Evolutionary conservation across 2,329 filamentous ascomycete genomes (phyloP).

Genomic region (Metarhizium robertsii): DNA sequence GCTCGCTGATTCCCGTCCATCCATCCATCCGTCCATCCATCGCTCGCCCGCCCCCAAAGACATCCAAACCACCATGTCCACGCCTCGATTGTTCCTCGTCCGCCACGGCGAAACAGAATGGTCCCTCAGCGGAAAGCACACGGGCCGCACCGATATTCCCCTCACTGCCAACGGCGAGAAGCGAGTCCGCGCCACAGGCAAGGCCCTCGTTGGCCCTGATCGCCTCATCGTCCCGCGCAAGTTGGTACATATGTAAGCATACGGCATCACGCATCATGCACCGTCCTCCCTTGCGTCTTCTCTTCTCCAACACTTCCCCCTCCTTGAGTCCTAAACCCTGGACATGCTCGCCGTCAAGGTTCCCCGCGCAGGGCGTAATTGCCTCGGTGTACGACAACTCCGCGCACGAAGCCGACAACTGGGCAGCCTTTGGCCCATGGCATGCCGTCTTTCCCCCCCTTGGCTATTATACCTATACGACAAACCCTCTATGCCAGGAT

Average conservation of each 20-base stretch:
- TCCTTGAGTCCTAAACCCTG: background rate
- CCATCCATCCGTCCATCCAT: background rate
- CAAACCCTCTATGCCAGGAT: background rate
- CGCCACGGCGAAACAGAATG: slow-evolving; percentile 95
- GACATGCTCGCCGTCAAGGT: background rate
- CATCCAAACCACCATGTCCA: slow-evolving; percentile 20
- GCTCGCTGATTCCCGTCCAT: background rate
- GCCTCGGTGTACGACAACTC: background rate
- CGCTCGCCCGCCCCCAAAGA: background rate
- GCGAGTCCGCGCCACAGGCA: slow-evolving; percentile 65
- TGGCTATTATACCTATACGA: background rate
- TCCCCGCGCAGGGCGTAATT: background rate
- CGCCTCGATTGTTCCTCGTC: slow-evolving; percentile 70
- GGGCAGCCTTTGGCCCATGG: background rate
- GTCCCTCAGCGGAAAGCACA: slow-evolving; percentile 81
- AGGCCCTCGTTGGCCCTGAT: slow-evolving; percentile 75
- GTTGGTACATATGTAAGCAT: slow-evolving; percentile 67
- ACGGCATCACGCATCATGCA: background rate
- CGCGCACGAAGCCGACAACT: too few species aligned
- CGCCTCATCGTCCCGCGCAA: slow-evolving; percentile 76
- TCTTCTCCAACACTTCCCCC: background rate
- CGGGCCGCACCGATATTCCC: slow-evolving; percentile 76
- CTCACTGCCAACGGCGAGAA: slow-evolving; percentile 75
- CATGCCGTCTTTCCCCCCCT: background rate
- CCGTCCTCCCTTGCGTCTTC: background rate